Evolutionary conservation across 768 basidiomycete species (phyloP), one percentile per base, ranked within the genome.

Genomic region (Rhodotorula paludigena): DNA sequence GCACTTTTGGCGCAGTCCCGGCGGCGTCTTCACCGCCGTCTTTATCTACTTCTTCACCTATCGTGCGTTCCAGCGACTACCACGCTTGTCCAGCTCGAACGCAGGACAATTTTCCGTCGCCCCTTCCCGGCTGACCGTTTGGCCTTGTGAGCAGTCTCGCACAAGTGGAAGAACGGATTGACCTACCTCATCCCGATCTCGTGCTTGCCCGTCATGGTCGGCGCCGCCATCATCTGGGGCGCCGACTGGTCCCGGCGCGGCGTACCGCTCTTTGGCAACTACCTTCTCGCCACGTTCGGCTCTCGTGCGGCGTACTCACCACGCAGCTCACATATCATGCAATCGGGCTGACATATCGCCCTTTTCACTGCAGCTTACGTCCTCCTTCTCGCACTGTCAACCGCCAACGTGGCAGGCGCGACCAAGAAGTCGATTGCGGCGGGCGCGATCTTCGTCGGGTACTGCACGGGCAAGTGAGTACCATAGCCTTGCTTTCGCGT

Each of bases 171-270:
- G 42, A 73, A 79, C 63, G 68, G 57, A 25, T 69, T 77, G 35
- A 79, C 78, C 8, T 68, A 62, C 60, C 75, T 79, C 49, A 73
- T 76, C 61, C 65, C 57, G 3, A 32, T 68, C 30, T 56, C 75
- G 16, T 78, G 79, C 65, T 58, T 80, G 25, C 80, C 80, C 21
- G 76, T 79, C 30, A 68, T 80, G 41, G 69, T 78, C 45, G 78
- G 80, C 28, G 73, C 77, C 21, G 42, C 62, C 23, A 65, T 74
- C 61, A 75, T 75, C 47, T 78, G 77, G 77, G 63, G 63, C 11
- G 77, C 75, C 9, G 72, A 74, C 35, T 80, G 78, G 80, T 44
- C 51, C 15, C 75, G 77, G 33, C 69, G 74, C 0, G 78, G 75
- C 6, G 71, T 76, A 3, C 61, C 61, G 10, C 18, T 62, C 25